Base-by-base conservation (phyloP, 2,329 filamentous ascomycete genomes). In the Aspergillus carbonarius region DNA sequence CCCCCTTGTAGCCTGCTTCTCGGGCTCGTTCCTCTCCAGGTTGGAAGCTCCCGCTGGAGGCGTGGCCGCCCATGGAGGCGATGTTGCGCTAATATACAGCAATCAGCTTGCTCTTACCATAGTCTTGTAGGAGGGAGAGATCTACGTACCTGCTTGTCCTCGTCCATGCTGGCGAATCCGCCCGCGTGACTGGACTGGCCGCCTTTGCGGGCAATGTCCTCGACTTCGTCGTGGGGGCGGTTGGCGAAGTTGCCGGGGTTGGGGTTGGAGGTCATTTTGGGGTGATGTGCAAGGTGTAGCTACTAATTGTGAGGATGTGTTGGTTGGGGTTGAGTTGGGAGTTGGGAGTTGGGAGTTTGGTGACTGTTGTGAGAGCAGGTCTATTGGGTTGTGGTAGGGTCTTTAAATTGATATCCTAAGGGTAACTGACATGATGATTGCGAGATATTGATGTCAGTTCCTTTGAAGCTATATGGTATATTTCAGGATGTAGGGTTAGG, bases 1-100 rank as follows among this genome's bases (percentile, higher is more conserved):
- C 82, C 3, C 83, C 83, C 72, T 85, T 85, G 32, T 75, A 73
- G 2, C 83, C 83, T 17, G 83, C 82, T 68, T 84, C 82, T 49
- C 74, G 78, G 2, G 82, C 82, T 60, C 75, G 78, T 68, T 82
- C 78, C 49, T 79, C 81, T 6, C 83, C 81, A 0, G 78, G 77
- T 65, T 85, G 79, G 55, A 86, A 86, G 3, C 78, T 82, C 4
- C 83, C 82, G 35, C 76, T 75, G 0, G 82, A 84, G 0, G 81
- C 79, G 53, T 84, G 74, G 4, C 82, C 83, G 9, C 83, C 83
- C 68, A 77, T 74, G 10, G 83, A 85, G 1, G 83, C 83, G 59
- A 85, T 84, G 1, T 85, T 78, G 18, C 75, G 73, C 82, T n/a
- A n/a, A n/a, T n/a, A n/a, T n/a, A n/a, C n/a, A n/a, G n/a, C n/a